phyloP scores from a whole-genome alignment of 345 rosid genomes.

The Populus alba region DNA sequence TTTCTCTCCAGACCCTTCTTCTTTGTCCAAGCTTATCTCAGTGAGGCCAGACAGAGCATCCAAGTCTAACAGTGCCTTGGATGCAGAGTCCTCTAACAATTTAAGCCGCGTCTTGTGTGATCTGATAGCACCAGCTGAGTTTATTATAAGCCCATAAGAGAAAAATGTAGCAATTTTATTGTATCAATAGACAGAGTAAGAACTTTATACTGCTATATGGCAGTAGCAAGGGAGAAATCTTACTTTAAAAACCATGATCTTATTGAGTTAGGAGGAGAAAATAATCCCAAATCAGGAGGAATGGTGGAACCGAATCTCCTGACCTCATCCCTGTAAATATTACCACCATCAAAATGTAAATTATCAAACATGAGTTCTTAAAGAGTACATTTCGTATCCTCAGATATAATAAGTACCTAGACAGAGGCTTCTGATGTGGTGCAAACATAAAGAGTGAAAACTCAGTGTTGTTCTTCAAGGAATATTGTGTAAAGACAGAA shows the following conservation, averaged over 20 bases:
- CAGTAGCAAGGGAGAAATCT: conserved; percentile 14
- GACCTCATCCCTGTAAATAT: conserved; percentile 60
- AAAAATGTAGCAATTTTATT: background rate
- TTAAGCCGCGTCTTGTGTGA: conserved; percentile 58
- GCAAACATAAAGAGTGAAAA: conserved; percentile 52
- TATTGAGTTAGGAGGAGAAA: conserved; percentile 61
- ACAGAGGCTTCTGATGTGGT: conserved; percentile 57
- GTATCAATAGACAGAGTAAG: background rate
- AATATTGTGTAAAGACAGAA: conserved; percentile 59
- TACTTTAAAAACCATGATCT: conserved; percentile 80
- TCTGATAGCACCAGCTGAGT: conserved; percentile 37
- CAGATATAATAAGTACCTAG: conserved; percentile 45
- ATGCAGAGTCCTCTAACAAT: conserved; percentile 49
- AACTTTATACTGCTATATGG: conserved; percentile 4
- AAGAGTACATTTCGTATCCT: conserved; percentile 22
- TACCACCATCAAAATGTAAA: conserved; percentile 13
- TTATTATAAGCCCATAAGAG: background rate
- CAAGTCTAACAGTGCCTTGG: conserved; percentile 64
- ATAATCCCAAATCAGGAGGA: conserved; percentile 64
- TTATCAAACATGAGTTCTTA: conserved; percentile 6
- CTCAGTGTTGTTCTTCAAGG: conserved; percentile 75
- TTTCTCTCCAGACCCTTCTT: conserved; percentile 49
- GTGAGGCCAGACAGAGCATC: conserved; percentile 85
- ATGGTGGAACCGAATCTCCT: conserved; percentile 42
- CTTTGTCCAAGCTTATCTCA: conserved; percentile 66